Percentiles rank a stretch among this genome's conserved stretches.
These are phyloP conservation scores for Saccharomyces jurei DNA, from an alignment of 805 yeast genomes.

Conservation along the genomic window DNA sequence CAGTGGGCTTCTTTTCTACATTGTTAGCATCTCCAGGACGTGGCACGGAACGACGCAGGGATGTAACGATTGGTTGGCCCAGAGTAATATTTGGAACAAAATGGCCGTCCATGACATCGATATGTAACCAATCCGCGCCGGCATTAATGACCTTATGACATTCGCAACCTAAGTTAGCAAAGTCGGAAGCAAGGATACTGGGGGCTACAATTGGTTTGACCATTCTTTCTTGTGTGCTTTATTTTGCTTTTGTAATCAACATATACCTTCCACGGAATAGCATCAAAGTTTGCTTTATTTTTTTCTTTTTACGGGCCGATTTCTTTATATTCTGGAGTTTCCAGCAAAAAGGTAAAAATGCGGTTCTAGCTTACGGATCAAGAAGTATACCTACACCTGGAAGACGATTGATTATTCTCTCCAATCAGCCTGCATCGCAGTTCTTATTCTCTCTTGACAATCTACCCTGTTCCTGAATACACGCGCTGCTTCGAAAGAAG, in stretches of 20 bases:
- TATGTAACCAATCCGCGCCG: slow-evolving; percentile 94
- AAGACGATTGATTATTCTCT: not conserved
- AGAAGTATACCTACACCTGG: not conserved
- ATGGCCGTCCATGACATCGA: slow-evolving; percentile 98
- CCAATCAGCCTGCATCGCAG: not conserved
- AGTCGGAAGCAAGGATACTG: slow-evolving; percentile 86
- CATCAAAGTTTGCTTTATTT: not conserved
- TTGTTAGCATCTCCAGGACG: slow-evolving; percentile 38
- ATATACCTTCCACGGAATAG: not conserved
- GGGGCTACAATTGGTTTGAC: slow-evolving; percentile 86
- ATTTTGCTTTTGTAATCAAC: not conserved
- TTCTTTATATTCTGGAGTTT: not conserved
- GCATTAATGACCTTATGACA: slow-evolving; percentile 72
- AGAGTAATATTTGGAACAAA: slow-evolving; percentile 94
- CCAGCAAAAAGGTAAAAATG: not conserved
- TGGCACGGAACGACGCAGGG: slow-evolving; percentile 72
- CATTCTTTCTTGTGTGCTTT: slow-evolving; percentile 34
- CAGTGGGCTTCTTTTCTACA: slow-evolving; percentile 32
- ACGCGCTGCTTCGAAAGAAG: not conserved
- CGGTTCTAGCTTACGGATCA: not conserved
- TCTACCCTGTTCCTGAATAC: not conserved
- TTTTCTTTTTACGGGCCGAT: not conserved
- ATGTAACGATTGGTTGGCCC: slow-evolving; percentile 83
- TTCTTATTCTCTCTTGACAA: not conserved
- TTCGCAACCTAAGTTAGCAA: slow-evolving; percentile 80